phyloP scores from a whole-genome alignment of 2,329 filamentous ascomycete species.

The Teratosphaeria nubilosa region DNA sequence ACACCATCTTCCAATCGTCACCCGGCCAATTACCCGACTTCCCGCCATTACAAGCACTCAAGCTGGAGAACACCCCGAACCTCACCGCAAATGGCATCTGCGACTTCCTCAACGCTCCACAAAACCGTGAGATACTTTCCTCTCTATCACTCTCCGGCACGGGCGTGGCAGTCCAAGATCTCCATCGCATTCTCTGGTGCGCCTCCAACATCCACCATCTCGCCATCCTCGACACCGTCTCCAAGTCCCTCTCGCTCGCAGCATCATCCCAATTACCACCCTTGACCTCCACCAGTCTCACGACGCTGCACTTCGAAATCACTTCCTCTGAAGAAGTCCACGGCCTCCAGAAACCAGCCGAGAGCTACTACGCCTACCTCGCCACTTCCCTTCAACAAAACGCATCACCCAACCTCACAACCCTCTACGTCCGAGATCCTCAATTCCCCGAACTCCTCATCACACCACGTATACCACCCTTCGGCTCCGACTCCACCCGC shows the following conservation, averaged over 20 bases:
- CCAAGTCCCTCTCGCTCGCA: slow-evolving; percentile 44
- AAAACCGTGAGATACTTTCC: slow-evolving; percentile 51
- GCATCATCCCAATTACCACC: slow-evolving; percentile 44
- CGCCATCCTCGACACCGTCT: slow-evolving; percentile 46
- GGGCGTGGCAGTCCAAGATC: slow-evolving; percentile 52
- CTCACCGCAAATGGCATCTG: slow-evolving; percentile 63
- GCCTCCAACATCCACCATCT: slow-evolving; percentile 51
- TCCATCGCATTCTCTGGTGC: slow-evolving; percentile 52
- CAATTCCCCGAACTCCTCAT: slow-evolving; percentile 72
- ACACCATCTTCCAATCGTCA: slow-evolving; percentile 62
- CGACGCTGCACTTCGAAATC: slow-evolving; percentile 74
- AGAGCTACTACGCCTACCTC: slow-evolving; percentile 74
- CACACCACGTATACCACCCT: slow-evolving; percentile 53
- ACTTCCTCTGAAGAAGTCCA: slow-evolving; percentile 50
- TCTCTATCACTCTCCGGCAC: slow-evolving; percentile 63
- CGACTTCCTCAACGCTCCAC: slow-evolving; percentile 54
- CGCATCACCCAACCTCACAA: slow-evolving; percentile 60
- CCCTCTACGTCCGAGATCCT: slow-evolving; percentile 78
- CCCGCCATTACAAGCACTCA: slow-evolving; percentile 63
- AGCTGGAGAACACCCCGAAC: slow-evolving; percentile 59
- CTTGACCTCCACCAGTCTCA: slow-evolving; percentile 58
- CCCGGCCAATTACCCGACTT: slow-evolving; percentile 57
- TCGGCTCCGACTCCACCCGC: slow-evolving; percentile 30
- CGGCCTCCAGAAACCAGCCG: slow-evolving; percentile 43
- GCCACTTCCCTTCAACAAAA: slow-evolving; percentile 70